Conservation (phyloP, 1,284 basidiomycete genomes). For the Neonothopanus nambi region DNA sequence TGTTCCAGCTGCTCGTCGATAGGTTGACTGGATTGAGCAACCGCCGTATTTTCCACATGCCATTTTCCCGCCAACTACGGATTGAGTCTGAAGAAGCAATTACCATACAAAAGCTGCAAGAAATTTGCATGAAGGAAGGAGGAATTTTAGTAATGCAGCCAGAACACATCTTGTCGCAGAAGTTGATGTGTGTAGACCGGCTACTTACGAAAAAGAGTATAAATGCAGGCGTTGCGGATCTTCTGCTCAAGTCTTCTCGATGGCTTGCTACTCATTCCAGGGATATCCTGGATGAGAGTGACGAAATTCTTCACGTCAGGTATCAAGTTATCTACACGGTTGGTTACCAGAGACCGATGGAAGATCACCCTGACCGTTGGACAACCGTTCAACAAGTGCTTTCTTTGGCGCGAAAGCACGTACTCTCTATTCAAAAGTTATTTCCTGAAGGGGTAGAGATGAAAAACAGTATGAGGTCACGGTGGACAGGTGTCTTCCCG, state of each 20-base stretch:
- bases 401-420: constrained; percentile 21
- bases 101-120: constrained; percentile 31
- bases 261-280: constrained; percentile 11
- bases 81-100: constrained; percentile 22
- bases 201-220: constrained; percentile 12
- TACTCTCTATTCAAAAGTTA: constrained; percentile 7
- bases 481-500: constrained; percentile 28
- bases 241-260: constrained; percentile 1
- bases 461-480: constrained; percentile 13
- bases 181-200: constrained; percentile 42
- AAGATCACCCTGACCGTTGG: constrained; percentile 51
- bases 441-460: constrained; percentile 24
- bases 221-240: not conserved
- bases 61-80: constrained; percentile 44
- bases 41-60: constrained; percentile 48
- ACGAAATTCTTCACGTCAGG: constrained; percentile 16
- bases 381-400: constrained; percentile 41
- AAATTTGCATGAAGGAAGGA: constrained; percentile 36
- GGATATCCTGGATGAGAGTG: constrained; percentile 18
- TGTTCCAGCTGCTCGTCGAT: constrained; percentile 48
- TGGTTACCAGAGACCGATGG: constrained; percentile 39
- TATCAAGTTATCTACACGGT: constrained; percentile 23
- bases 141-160: constrained; percentile 52
- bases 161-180: constrained; percentile 54
- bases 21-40: constrained; percentile 44